Evolutionary conservation across 2,329 filamentous ascomycete species (phyloP).

Genomic region (Phoma herbarum): DNA sequence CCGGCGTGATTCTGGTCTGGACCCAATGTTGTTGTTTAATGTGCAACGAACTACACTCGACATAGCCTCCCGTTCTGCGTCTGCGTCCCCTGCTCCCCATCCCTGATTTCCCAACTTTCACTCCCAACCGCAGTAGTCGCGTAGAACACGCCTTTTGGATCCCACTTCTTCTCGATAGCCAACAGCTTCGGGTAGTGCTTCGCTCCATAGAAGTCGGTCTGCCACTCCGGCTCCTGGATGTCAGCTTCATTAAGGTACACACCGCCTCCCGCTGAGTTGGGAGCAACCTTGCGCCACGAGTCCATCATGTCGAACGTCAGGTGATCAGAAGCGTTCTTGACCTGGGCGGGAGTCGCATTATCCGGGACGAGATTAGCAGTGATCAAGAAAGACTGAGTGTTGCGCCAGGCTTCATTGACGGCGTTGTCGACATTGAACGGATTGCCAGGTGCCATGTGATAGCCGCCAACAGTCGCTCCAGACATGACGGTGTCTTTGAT

Average conservation of each 20-base stretch:
- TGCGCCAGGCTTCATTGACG: background rate
- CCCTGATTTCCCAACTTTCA: constrained; percentile 35
- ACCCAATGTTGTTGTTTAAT: background rate
- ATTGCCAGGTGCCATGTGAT: background rate
- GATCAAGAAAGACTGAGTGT: background rate
- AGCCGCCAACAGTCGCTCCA: background rate
- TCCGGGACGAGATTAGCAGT: background rate
- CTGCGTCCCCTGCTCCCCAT: constrained; percentile 30
- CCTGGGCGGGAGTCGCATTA: background rate
- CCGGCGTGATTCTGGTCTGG: background rate
- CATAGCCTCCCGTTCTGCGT: constrained; percentile 40
- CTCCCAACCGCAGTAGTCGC: constrained; percentile 36
- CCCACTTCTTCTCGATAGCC: constrained; percentile 39
- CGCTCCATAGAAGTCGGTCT: constrained; percentile 38
- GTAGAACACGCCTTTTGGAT: constrained; percentile 42
- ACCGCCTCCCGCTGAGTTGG: constrained; percentile 30
- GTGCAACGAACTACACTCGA: background rate
- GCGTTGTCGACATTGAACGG: background rate
- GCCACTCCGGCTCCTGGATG: constrained; percentile 38
- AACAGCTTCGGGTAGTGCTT: constrained; percentile 38
- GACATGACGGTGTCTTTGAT: background rate
- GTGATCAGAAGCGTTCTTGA: background rate
- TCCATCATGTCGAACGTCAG: constrained; percentile 23
- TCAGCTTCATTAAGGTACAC: constrained; percentile 42
- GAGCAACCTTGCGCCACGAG: constrained; percentile 30